phyloP scores from a whole-genome alignment of 2,329 filamentous ascomycete genomes.

The Phaeosphaeria sp. region DNA sequence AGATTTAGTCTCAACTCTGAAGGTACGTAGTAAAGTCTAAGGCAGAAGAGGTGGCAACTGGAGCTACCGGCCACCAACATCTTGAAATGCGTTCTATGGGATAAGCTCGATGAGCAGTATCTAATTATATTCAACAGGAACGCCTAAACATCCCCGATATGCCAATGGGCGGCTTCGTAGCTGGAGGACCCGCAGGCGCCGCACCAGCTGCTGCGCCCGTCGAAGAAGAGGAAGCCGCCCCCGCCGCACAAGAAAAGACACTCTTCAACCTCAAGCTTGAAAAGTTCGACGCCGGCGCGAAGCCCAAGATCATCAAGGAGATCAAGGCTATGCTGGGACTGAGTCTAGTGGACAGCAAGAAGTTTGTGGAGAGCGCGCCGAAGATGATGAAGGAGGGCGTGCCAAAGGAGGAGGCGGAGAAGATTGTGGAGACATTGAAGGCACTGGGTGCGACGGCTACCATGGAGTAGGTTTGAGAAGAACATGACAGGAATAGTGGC shows the following conservation, averaged over 20 bases:
- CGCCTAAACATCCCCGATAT: conserved; percentile 98
- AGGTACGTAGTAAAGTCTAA: conserved; percentile 65
- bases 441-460: conserved; percentile 84
- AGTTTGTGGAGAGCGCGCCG: conserved; percentile 97
- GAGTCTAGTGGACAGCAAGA: conserved; percentile 99
- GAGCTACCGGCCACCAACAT: not conserved
- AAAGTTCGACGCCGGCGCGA: conserved; percentile 84
- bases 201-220: conserved; percentile 67
- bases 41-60: not conserved
- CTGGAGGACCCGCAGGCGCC: conserved; percentile 62
- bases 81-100: not conserved
- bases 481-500: not conserved
- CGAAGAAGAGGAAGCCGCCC: conserved; percentile 86
- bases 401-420: conserved; percentile 98
- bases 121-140: conserved; percentile 61
- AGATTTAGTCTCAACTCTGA: conserved; percentile 90
- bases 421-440: conserved; percentile 96
- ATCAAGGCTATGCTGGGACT: conserved; percentile 95
- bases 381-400: conserved; percentile 99
- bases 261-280: conserved; percentile 96
- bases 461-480: conserved; percentile 74
- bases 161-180: conserved; percentile 89
- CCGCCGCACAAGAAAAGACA: conserved; percentile 90
- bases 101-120: not conserved
- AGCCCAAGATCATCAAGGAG: conserved; percentile 99